Base-by-base conservation (phyloP, 2,329 filamentous ascomycete species). In the Claviceps sp. region DNA sequence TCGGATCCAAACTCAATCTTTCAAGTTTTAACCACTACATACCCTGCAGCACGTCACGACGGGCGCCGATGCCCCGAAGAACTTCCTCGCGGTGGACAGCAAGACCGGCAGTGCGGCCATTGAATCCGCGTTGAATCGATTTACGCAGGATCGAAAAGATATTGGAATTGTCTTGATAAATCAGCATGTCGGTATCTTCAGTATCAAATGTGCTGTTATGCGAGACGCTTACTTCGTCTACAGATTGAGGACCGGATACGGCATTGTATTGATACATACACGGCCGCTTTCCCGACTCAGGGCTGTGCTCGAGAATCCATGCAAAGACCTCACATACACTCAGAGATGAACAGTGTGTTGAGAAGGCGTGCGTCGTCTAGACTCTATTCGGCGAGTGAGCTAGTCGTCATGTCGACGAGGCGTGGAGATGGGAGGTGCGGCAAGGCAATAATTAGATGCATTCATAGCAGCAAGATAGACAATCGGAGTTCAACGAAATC, bases 301-400 rank as follows among this genome's bases (percentile, higher is more conserved):
- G 18, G 18, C 18, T 22, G 79, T 98, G 51, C 81, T 98, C 53
- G 93, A 98, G 70, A 97, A 98, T 55, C 93, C 93, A 24, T 95
- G 89, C 72, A 98, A 98, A 76, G 93, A 98, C 68, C 93, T 98
- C 67, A 93, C 93, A 2, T 98, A 98, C 65, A 98, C 62, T 91
- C 93, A 0, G 93, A 98, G 72, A 98, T 98, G 75, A 93, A 98
- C 69, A 97, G 91, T 65, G 91, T 98, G 44, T 69, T 98, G 70
- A 87, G 90, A 72, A 79, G 93, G 59, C 18, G 93, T 98, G 46
- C 73, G 77, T 55, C 73, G 77, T 18, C 18, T 18, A 18, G 18
- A 18, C 18, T 54, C 58, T 81, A 52, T 84, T 84, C 71, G 81
- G 81, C 60, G 81, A 90, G 72, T 90, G 79, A 66, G 41, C 16